Evolutionary conservation across 106 monocot species (phyloP), one percentile per base, ranked within the genome.

Genomic region (Dioscorea dumetorum): DNA sequence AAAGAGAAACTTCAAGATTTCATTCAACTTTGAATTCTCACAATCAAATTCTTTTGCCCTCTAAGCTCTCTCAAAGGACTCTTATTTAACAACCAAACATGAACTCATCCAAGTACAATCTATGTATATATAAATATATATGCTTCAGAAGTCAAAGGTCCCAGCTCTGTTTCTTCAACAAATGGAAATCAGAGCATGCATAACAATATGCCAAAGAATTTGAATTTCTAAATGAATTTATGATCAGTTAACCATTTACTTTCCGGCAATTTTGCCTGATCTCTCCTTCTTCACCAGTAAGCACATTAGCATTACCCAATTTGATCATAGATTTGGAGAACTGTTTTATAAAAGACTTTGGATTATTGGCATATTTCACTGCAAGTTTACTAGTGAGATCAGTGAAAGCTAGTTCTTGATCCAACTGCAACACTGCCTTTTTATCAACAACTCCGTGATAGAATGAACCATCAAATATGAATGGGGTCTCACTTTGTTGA

Each of bases 251-350:
- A 20, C 17, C 51, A 66, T 82, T 86, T n/a, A 82, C 72, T 19
- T 12, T 72, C 20, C 85, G 35, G 58, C 81, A 82, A 41, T 82
- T 72, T 14, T 67, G 31, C 17, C 87, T 66, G 50, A 87, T 64
- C 59, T 83, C 80, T 19, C 87, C 87, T 22, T 80, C 48, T 64
- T 64, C 14, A 21, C 87, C 87, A 2, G 67, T 77, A 20, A 83
- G 74, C 73, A 80, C 77, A 10, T 73, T 70, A 10, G 65, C 68
- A 54, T 62, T 72, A 11, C 83, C 87, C 15, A 83, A 57, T 33
- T 80, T 83, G 58, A 77, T 64, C 87, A 87, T 83, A 19, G 83
- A 71, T 19, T 61, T 71, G 0, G 76, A 61, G 51, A 85, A 85
- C 19, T 72, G 71, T 12, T 24, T 31, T 20, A 22, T 70, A 65